phyloP scores from a whole-genome alignment of 2,329 filamentous ascomycete genomes.

The Aplosporella prunicola region DNA sequence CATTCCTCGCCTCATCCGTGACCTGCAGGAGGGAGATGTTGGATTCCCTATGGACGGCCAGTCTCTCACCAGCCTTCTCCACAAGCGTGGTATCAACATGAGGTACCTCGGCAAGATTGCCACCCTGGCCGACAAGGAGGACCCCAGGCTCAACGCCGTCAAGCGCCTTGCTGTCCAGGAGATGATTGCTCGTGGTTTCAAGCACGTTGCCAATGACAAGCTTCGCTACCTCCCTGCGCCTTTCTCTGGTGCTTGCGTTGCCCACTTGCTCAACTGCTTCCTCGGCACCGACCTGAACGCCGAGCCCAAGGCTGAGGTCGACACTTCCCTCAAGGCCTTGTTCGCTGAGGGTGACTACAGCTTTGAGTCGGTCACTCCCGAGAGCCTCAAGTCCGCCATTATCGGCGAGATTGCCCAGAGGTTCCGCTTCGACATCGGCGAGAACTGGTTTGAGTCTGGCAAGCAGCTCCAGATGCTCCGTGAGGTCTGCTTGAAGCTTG shows the following conservation, averaged over 20 bases:
- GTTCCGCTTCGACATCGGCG: slow-evolving; percentile 65
- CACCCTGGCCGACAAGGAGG: slow-evolving; percentile 48
- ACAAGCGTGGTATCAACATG: slow-evolving; percentile 96
- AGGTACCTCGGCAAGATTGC: slow-evolving; percentile 87
- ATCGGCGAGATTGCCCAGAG: slow-evolving; percentile 61
- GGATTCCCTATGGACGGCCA: slow-evolving; percentile 98
- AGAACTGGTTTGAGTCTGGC: slow-evolving; percentile 57
- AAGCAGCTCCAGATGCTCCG: slow-evolving; percentile 78
- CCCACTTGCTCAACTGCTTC: slow-evolving; percentile 90
- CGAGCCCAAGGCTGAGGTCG: slow-evolving; percentile 69
- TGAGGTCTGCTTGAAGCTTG: slow-evolving; percentile 80
- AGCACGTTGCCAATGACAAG: slow-evolving; percentile 76
- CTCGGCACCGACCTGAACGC: slow-evolving; percentile 67
- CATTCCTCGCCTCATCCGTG: slow-evolving; percentile 76
- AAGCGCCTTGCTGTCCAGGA: slow-evolving; percentile 73
- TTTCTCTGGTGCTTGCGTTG: slow-evolving; percentile 67
- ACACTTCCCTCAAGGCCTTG: slow-evolving; percentile 61
- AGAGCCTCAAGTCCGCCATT: slow-evolving; percentile 59
- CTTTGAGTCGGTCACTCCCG: slow-evolving; percentile 71
- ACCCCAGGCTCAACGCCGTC: slow-evolving; percentile 65
- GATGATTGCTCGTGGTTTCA: slow-evolving; percentile 92
- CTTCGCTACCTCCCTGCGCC: slow-evolving; percentile 70
- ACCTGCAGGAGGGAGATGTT: slow-evolving; percentile 84
- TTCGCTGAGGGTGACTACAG: slow-evolving; percentile 75
- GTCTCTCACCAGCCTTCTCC: slow-evolving; percentile 76